phyloP scores from a whole-genome alignment of 139 green algal genomes.

The Trebouxia sp. region DNA sequence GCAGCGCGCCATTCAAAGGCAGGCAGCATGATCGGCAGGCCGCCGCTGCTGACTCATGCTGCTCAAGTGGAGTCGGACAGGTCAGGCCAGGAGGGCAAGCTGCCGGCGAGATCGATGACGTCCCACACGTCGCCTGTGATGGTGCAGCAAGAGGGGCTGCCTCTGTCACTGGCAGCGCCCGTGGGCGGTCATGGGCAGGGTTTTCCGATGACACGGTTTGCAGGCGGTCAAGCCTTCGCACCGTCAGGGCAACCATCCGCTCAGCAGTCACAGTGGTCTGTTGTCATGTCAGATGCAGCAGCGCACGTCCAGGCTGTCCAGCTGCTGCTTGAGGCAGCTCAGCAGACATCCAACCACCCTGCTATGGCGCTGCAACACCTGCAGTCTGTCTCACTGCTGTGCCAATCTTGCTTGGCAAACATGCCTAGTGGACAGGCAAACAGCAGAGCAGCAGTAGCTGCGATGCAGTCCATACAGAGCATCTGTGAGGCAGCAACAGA shows the following conservation, averaged over 20 bases:
- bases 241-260: not conserved
- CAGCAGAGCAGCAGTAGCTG: not conserved
- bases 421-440: not conserved
- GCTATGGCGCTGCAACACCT: constrained; percentile 1
- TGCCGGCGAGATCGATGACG: not conserved
- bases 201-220: not conserved
- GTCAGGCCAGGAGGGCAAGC: not conserved
- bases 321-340: not conserved
- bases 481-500: not conserved
- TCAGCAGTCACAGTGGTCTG: not conserved
- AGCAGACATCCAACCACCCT: not conserved
- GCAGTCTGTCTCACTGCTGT: constrained; percentile 10
- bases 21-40: constrained; percentile 12
- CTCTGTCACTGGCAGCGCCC: not conserved
- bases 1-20: not conserved
- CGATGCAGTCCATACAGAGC: constrained; percentile 8
- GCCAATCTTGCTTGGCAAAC: not conserved
- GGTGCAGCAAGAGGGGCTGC: not conserved
- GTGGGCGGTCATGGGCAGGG: not conserved
- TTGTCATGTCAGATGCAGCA: not conserved
- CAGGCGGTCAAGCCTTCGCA: not conserved
- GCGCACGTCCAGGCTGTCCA: constrained; percentile 1
- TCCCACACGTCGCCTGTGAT: not conserved
- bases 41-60: not conserved
- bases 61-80: no score